Base-by-base conservation (phyloP, 1,284 basidiomycete species). In the Sanghuangporus sanghuang region DNA sequence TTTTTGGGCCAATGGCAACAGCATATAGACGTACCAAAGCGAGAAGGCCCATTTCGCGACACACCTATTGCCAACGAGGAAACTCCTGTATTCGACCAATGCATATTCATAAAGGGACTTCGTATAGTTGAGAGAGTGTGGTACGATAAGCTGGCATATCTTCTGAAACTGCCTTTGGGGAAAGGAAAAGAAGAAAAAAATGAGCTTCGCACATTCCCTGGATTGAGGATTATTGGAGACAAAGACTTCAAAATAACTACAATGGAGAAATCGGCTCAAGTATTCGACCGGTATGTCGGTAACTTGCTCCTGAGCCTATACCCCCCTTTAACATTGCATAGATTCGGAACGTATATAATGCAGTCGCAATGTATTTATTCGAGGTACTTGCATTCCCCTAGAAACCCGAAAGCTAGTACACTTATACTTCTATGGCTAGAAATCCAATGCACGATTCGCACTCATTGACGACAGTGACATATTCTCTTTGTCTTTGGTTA, bases 1-100 rank as follows among this genome's bases (percentile, higher is more conserved):
- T 44, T 57, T 48, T 57, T 39, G 56, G 56, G 56, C 9, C 8
- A 39, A 57, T 42, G 56, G 56, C 18, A 57, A 27, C 18, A 57
- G 14, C 39, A 42, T 2, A 39, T 57, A 14, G 14, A 14, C 1
- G 39, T 44, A 11, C 56, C 56, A 16, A 57, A 57, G 23, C 56
- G 56, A 21, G 38, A 57, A 32, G 56, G 56, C 7, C 38, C 56
- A 39, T 23, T 32, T 27, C 56, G 56, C 1, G 52, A 35, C 12
- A 35, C 27, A 32, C 32, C 23, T 36, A 8, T n/a, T 9, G 9
- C 23, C 4, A 8, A 23, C 23, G 40, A 32, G 12, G 27, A 11
- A 35, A 18, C 2, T 55, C 53, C 53, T 35, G 12, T 16, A 14
- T 42, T 57, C n/a, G 56, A 42, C 35, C 56, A 57, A 39, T 57